Percentiles rank a stretch among this genome's conserved stretches.
phyloP scores from a whole-genome alignment of 208 protist species.

The Crithidia acanthocephali region DNA sequence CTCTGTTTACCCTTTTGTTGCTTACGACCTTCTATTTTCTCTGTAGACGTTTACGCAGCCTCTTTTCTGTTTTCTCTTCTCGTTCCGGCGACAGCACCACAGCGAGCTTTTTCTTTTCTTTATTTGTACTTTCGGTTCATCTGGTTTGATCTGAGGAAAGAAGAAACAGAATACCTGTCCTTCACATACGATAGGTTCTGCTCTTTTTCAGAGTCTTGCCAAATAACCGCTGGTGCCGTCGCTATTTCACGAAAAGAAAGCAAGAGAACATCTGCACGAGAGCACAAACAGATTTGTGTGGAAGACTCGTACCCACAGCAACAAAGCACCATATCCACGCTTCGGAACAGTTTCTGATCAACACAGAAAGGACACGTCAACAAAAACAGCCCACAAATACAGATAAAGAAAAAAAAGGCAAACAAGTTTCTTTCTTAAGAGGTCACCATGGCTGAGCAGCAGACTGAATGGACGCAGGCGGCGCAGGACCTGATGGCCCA shows the following conservation, averaged over 20 bases:
- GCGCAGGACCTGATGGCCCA: constrained; percentile 50
- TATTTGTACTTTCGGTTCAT: not conserved
- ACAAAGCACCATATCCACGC: too few relatives aligned
- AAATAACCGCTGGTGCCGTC: too few relatives aligned
- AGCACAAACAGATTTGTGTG: too few relatives aligned
- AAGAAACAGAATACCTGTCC: not conserved
- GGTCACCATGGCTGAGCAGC: constrained; percentile 31
- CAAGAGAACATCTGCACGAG: too few relatives aligned
- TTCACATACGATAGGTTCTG: constrained; percentile 1
- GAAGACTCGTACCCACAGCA: too few relatives aligned
- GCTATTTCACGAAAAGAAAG: too few relatives aligned
- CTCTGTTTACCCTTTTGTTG: not conserved
- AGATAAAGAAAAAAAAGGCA: constrained; percentile 1
- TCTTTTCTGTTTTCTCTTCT: not conserved
- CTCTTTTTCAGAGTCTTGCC: not conserved
- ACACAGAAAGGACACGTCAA: too few relatives aligned
- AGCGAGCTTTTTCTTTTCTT: not conserved
- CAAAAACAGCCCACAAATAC: not conserved
- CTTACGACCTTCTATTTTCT: not conserved
- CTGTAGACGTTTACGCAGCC: not conserved
- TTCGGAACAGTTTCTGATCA: too few relatives aligned
- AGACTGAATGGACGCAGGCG: constrained; percentile 73
- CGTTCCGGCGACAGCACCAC: not conserved
- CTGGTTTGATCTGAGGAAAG: too few relatives aligned
- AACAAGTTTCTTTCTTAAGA: too few relatives aligned